Evolutionary conservation across 2,329 filamentous ascomycete genomes (phyloP), one percentile per base, ranked within the genome.

Genomic region (Pseudogymnoascus sp.): DNA sequence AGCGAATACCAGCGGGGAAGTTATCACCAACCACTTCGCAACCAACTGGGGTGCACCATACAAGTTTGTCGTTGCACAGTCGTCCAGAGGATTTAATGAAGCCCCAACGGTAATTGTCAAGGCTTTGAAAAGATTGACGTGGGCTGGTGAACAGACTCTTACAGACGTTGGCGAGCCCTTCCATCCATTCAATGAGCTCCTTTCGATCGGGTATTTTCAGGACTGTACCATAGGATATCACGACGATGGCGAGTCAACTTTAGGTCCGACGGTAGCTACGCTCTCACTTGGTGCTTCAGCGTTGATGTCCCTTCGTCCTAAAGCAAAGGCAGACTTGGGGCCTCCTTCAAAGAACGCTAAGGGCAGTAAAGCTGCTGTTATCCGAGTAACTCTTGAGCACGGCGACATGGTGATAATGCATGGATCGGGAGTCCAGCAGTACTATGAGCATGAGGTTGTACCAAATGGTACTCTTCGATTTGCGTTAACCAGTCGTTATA

Each of bases 321-420:
- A 88, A 71, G 66, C 67, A 5, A 73, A 70, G 13, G 64, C 64
- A 2, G 63, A 63, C 17, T 69, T 54, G 68, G 72, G 3, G 15
- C 71, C 31, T 15, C 63, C 67, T 7, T 71, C 69, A 13, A 67
- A 70, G 1, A 68, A 71, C 35, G 66, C 67, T 4, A 74, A 70
- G n/a, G 70, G 71, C 3, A 70, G 68, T 0, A 70, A 72, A 58
- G 35, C 64, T 1, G 63, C 62, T 5, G 64, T 78, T 4, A 65
- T 82, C 0, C 70, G 73, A 4, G 67, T 82, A 0, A 66, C 69
- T 1, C 72, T 89, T 3, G 75, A 78, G 6, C 85, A 89, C 68
- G 86, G 85, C 0, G 85, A 88, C 68, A 79, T 88, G 9, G 77
- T 84, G 1, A 74, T 87, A 15, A 88, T 88, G 84, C 79, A 85